Evolutionary conservation across 2,329 filamentous ascomycete genomes (phyloP), one percentile per base, ranked within the genome.

Genomic region (Shiraia sp.): DNA sequence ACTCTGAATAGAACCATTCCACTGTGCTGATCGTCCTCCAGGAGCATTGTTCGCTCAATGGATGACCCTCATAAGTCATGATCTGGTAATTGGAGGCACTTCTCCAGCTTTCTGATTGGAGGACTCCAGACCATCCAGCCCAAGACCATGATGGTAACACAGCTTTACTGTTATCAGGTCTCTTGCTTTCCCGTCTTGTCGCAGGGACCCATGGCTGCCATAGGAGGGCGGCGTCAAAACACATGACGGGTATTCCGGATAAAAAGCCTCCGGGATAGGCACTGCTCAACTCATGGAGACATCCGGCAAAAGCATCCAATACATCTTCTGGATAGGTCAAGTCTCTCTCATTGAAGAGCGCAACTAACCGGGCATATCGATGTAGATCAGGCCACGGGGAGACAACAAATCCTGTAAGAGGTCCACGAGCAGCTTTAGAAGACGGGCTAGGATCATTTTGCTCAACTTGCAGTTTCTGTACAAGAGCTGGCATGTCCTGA

Each of bases 281-380:
- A 5, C 32, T 36, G 9, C 43, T 39, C 1, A 60, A 17, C 13
- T 45, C 42, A 2, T 41, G 40, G 2, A 53, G 15, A 13, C 52
- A 27, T 14, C 48, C 53, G 2, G 38, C 28, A 23, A 60, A 62
- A 10, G 57, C 57, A 16, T 49, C 42, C 10, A 54, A 30, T 8
- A 39, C 43, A 30, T 61, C 57, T 39, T 56, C 52, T 1, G 49
- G 43, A 30, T 46, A 58, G 5, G 52, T 51, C 10, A 58, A 33
- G 5, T 56, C 22, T 8, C 42, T 32, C 12, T 26, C 22, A 24
- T 41, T 56, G 35, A 43, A 56, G 4, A 46, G 24, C 5, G 45
- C 27, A 4, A 52, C 51, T 5, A 50, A 30, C 5, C 42, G 38
- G 4, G 52, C 36, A 34, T 46, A 55, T 1, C 45, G 37, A 5